Evolutionary conservation across 2,329 filamentous ascomycete genomes (phyloP), one percentile per base, ranked within the genome.

Genomic region (Stemphylium vesicarium): DNA sequence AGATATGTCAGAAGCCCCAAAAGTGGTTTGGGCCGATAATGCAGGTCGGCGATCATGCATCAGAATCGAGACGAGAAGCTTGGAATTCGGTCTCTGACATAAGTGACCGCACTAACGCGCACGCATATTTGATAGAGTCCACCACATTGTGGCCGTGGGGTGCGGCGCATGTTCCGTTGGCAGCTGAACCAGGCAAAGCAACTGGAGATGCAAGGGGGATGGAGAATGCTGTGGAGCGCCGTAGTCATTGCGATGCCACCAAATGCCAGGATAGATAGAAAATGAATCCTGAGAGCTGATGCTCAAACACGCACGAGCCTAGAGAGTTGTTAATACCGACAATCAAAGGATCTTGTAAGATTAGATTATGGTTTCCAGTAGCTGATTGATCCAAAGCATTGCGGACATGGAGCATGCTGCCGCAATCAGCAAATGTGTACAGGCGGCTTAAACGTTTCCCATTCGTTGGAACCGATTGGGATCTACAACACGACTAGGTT

Each of bases 11-110:
- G 38, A 18, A 37, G 51, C 40, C 29, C 35, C 16, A 36, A n/a
- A 39, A 32, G 15, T 33, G 33, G 45, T 40, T 35, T 37, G 39
- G 22, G 41, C 39, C 43, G 59, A 32, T 31, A 18, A 41, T 50
- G 53, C 45, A 48, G 45, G 41, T 40, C 36, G 51, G 26, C 50
- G 59, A 63, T 55, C 57, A 53, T 54, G 53, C 57, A 53, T 29
- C 20, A 15, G 16, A 35, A 24, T 22, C 9, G 41, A 54, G 49
- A 31, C 32, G 10, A 40, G 31, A 46, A 32, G 38, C 51, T n/a
- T 38, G 22, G 36, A 24, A 40, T 16, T 4, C 38, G 36, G 32
- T 26, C 45, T 33, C 26, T 20, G 38, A 26, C 45, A 46, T 31
- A 32, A 36, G 31, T 53, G 35, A 40, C 36, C 37, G 45, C 36